phyloP scores from a whole-genome alignment of 2,329 filamentous ascomycete genomes.

The Trichoderma hamatum region DNA sequence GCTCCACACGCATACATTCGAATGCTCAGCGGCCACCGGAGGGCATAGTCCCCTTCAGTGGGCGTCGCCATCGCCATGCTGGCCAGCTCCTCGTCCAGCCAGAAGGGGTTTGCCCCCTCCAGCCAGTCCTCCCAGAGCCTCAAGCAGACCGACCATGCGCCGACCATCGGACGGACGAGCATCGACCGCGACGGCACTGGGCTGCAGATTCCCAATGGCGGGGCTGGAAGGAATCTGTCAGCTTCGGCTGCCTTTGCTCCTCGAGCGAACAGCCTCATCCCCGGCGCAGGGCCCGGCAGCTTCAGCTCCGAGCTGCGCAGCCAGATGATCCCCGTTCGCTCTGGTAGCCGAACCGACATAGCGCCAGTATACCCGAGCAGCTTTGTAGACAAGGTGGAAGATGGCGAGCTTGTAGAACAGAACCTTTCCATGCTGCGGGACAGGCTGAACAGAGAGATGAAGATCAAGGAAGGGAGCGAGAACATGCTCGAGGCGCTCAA shows the following conservation, averaged over 20 bases:
- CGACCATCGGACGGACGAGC: conserved; percentile 46
- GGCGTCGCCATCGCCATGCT: conserved; percentile 41
- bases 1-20: conserved; percentile 35
- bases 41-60: conserved; percentile 46
- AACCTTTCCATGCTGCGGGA: conserved; percentile 77
- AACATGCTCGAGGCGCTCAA: conserved; percentile 96
- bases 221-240: conserved; percentile 50
- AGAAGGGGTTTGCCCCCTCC: conserved; percentile 39
- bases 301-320: conserved; percentile 87
- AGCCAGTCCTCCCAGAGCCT: conserved; percentile 42
- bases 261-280: conserved; percentile 70
- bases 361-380: conserved; percentile 43
- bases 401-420: conserved; percentile 71
- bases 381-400: conserved; percentile 62
- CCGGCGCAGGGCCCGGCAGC: conserved; percentile 74
- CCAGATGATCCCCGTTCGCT: conserved; percentile 53
- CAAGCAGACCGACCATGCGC: conserved; percentile 42
- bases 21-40: conserved; percentile 42
- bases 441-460: conserved; percentile 89
- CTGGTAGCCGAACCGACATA: conserved; percentile 43
- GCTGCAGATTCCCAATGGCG: conserved; percentile 55
- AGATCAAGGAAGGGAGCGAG: conserved; percentile 97
- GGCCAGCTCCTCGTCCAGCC: conserved; percentile 40
- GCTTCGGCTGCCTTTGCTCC: conserved; percentile 63
- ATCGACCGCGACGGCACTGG: conserved; percentile 58